phyloP scores from a whole-genome alignment of 257 asterid species.

The Salvia miltiorrhiza region DNA sequence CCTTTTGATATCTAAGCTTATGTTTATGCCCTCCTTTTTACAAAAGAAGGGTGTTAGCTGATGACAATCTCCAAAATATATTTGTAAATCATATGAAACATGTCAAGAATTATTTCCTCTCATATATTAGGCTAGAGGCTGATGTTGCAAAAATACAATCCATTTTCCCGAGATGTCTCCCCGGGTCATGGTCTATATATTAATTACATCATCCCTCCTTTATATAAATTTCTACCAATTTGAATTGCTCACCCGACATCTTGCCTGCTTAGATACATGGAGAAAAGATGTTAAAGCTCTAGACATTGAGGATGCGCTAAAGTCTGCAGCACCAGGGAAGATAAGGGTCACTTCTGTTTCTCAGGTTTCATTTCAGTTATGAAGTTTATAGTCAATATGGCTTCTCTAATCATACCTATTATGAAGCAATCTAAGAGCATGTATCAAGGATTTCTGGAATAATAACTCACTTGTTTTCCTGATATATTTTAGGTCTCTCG shows the following conservation, averaged over 20 bases:
- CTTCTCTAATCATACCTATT: constrained; percentile 1
- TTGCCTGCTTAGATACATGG: constrained; percentile 75
- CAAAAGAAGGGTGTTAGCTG: background rate
- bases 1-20: background rate
- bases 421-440: constrained; percentile 2
- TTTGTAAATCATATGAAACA: background rate
- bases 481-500: constrained; percentile 62
- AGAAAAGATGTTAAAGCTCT: constrained; percentile 66
- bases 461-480: constrained; percentile 13
- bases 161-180: background rate
- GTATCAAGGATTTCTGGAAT: constrained; percentile 10
- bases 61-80: constrained; percentile 1
- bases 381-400: constrained; percentile 11
- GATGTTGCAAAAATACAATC: background rate
- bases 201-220: background rate
- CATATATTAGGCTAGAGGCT: background rate
- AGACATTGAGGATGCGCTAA: constrained; percentile 62
- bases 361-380: constrained; percentile 52
- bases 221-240: constrained; percentile 9
- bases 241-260: constrained; percentile 18
- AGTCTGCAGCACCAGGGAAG: constrained; percentile 64
- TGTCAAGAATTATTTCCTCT: background rate
- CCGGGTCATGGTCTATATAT: background rate
- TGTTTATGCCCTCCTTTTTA: constrained; percentile 7
- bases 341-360: constrained; percentile 62